phyloP scores from a whole-genome alignment of 1,284 basidiomycete species.

The Apiotrichum laibachii region DNA sequence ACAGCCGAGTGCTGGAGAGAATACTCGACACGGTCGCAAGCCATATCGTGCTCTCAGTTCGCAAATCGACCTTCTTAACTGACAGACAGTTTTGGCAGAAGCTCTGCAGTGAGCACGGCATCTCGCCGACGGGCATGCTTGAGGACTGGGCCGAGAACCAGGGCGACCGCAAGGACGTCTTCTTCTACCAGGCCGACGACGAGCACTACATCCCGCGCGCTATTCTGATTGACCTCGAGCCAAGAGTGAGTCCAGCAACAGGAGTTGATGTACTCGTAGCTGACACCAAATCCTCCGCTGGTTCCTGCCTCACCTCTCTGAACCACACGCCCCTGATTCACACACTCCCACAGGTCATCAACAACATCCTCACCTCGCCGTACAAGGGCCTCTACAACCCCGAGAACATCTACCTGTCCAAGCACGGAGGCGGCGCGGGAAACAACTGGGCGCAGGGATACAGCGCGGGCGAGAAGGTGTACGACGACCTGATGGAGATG shows the following conservation, averaged over 20 bases:
- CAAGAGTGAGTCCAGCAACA: constrained; percentile 64
- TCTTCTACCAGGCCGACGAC: constrained; percentile 99
- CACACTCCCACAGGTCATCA: constrained; percentile 70
- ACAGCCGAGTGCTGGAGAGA: no score
- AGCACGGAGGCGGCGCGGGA: constrained; percentile 95
- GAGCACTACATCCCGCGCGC: constrained; percentile 98
- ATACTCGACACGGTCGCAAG: no score
- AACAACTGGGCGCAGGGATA: constrained; percentile 99
- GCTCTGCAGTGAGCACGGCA: constrained; percentile 92
- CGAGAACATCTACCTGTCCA: constrained; percentile 93
- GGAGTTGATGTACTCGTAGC: neutral
- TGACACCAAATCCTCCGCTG: neutral
- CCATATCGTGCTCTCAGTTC: no score
- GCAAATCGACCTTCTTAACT: no score
- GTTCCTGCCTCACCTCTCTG: no score
- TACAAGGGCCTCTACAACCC: constrained; percentile 95
- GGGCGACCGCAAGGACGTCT: constrained; percentile 96
- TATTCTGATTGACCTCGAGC: constrained; percentile 96
- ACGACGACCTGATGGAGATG: constrained; percentile 99
- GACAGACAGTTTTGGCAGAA: constrained; percentile 78
- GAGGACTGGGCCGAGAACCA: constrained; percentile 88
- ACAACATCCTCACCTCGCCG: constrained; percentile 87
- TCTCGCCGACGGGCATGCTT: constrained; percentile 85
- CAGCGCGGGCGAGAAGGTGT: constrained; percentile 80
- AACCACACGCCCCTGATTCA: no score